Evolutionary conservation across 176 grass and related monocot species (phyloP).

Genomic region (Microstegium vimineum): DNA sequence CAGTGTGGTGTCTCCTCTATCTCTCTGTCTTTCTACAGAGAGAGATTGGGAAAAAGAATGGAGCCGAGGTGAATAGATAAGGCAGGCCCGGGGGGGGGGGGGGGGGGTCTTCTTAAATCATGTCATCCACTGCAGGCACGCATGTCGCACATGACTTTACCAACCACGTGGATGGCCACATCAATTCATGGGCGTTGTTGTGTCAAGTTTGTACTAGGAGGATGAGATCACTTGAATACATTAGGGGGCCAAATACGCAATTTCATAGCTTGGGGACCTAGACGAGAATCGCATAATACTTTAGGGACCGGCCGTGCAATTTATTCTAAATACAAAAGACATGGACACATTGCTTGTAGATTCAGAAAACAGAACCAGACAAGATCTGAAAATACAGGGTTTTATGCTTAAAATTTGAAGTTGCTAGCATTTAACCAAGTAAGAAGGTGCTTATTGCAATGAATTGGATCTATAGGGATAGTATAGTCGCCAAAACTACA

Average conservation of each 20-base stretch:
- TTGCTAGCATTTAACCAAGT: neutral
- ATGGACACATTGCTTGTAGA: neutral
- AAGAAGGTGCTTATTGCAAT: neutral
- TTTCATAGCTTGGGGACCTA: neutral
- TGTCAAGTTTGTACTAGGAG: neutral
- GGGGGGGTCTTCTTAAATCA: too few relatives aligned
- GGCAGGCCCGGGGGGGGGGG: too few relatives aligned
- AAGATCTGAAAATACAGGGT: neutral
- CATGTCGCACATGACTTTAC: neutral
- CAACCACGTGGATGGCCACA: neutral
- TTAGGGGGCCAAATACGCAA: neutral
- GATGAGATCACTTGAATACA: neutral
- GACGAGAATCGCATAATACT: neutral
- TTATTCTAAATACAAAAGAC: neutral
- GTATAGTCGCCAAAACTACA: neutral
- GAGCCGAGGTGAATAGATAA: too few relatives aligned
- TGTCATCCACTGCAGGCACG: too few relatives aligned
- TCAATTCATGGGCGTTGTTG: neutral
- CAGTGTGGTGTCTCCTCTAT: too few relatives aligned
- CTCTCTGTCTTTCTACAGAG: too few relatives aligned
- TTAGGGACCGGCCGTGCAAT: neutral
- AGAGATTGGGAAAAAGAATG: too few relatives aligned
- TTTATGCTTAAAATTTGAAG: neutral
- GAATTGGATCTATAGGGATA: neutral
- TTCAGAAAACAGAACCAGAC: neutral